Evolutionary conservation across 1,139 yeast species (phyloP).

Genomic region (Protomyces lactucae-debilis): DNA sequence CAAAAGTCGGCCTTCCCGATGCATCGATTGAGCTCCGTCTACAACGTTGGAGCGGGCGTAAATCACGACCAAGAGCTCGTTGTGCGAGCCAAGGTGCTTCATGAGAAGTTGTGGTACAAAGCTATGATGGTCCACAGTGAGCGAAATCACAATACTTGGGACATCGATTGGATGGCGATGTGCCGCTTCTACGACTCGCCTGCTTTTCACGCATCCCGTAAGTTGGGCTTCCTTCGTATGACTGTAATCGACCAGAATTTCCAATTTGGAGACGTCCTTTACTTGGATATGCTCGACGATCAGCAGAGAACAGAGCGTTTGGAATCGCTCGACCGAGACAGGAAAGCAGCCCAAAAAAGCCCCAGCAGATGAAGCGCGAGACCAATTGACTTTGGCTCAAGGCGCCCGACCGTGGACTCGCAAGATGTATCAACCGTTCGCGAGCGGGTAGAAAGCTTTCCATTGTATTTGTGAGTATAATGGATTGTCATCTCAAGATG

Average conservation of each 20-base stretch:
- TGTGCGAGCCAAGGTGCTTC: conserved; percentile 3
- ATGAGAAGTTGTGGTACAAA: conserved; percentile 12
- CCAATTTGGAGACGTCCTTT: background rate
- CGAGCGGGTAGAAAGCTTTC: too few relatives aligned
- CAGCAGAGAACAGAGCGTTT: background rate
- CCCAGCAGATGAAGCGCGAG: background rate
- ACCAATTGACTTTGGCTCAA: too few relatives aligned
- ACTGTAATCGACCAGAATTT: background rate
- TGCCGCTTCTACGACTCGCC: conserved; percentile 6
- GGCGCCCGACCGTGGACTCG: too few relatives aligned
- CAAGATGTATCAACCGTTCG: too few relatives aligned
- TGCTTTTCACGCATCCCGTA: conserved; percentile 1
- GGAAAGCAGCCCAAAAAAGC: background rate
- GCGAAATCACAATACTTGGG: background rate
- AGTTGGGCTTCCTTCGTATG: conserved; percentile 11
- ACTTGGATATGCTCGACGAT: background rate
- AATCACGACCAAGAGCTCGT: background rate
- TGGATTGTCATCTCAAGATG: too few relatives aligned
- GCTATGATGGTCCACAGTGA: background rate
- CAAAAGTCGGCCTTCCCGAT: conserved; percentile 2
- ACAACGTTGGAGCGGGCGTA: conserved; percentile 5
- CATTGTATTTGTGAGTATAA: too few relatives aligned
- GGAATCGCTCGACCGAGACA: background rate
- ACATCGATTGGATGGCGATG: conserved; percentile 15
- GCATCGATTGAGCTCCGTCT: background rate